Evolutionary conservation across 352 stramenopile genomes (phyloP).

Genomic region (Phytophthora quininea): DNA sequence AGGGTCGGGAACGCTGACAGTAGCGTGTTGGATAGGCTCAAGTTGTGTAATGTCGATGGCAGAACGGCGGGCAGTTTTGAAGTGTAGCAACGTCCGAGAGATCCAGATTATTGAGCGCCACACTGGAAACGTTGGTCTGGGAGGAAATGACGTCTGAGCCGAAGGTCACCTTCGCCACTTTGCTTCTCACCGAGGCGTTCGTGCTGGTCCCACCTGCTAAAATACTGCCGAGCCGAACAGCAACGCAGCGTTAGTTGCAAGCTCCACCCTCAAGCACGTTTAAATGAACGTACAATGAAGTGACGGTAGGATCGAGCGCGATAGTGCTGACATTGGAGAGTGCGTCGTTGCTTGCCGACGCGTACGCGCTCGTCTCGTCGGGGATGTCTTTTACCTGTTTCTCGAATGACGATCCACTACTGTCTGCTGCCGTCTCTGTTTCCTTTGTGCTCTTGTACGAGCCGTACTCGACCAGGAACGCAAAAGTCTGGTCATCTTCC

Average conservation of each 20-base stretch:
- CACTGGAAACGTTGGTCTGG: conserved; percentile 32
- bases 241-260: background rate
- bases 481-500: conserved; percentile 42
- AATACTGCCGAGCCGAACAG: conserved; percentile 16
- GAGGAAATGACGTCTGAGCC: conserved; percentile 30
- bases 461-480: conserved; percentile 65
- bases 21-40: conserved; percentile 41
- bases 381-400: conserved; percentile 10
- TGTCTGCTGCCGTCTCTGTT: conserved; percentile 8
- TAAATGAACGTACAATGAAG: conserved; percentile 29
- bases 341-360: conserved; percentile 43
- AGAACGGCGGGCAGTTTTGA: conserved; percentile 30
- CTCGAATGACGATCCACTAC: conserved; percentile 17
- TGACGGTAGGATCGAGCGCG: conserved; percentile 28
- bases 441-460: conserved; percentile 38
- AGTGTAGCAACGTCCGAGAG: conserved; percentile 26
- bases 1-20: conserved; percentile 36
- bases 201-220: conserved; percentile 29
- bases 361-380: conserved; percentile 34
- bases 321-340: conserved; percentile 31
- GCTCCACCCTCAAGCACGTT: background rate
- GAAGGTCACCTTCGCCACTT: conserved; percentile 43
- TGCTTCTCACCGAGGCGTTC: conserved; percentile 35
- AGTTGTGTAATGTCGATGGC: conserved; percentile 22
- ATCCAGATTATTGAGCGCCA: conserved; percentile 42